Conservation (phyloP, 768 basidiomycete species). For the Amyloporia xantha region DNA sequence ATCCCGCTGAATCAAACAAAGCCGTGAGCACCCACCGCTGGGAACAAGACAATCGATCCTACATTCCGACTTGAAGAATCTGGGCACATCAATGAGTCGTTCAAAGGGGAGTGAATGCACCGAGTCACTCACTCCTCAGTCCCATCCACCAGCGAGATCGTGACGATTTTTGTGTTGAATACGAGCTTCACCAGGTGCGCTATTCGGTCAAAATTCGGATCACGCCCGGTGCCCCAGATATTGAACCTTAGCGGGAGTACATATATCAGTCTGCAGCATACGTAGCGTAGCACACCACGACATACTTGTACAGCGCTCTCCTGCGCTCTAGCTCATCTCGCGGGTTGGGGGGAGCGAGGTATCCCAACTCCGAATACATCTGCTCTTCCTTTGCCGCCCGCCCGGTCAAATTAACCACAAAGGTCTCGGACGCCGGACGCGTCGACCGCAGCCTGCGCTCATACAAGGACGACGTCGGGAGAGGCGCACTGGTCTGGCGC, state of each 20-base stretch:
- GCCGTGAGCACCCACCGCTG: neutral
- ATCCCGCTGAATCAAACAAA: conserved; percentile 32
- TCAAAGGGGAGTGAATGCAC: too few species aligned
- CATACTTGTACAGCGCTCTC: conserved; percentile 76
- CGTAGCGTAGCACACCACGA: neutral
- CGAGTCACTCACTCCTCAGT: conserved; percentile 74
- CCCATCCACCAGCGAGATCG: conserved; percentile 78
- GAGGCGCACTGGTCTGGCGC: conserved; percentile 59
- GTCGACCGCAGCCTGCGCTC: conserved; percentile 24
- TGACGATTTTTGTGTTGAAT: conserved; percentile 82
- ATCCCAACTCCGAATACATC: conserved; percentile 56
- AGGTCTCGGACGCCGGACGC: conserved; percentile 18
- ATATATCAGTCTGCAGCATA: neutral
- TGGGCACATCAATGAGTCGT: conserved; percentile 22
- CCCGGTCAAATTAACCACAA: conserved; percentile 28
- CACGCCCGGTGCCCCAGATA: conserved; percentile 80
- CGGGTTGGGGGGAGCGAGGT: conserved; percentile 76
- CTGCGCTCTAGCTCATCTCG: conserved; percentile 79
- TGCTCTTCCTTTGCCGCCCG: conserved; percentile 63
- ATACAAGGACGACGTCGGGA: conserved; percentile 37
- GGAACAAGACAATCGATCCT: conserved; percentile 29
- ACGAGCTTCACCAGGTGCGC: conserved; percentile 90
- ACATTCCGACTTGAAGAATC: conserved; percentile 92
- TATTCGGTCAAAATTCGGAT: conserved; percentile 90
- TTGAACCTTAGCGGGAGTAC: conserved; percentile 53